A percentile compares a stretch with the other conserved stretches of the same genome.
These are phyloP conservation scores for Pseudozyma thailandica DNA, from an alignment of 1,284 basidiomycete genomes.

Conservation along the genomic window DNA sequence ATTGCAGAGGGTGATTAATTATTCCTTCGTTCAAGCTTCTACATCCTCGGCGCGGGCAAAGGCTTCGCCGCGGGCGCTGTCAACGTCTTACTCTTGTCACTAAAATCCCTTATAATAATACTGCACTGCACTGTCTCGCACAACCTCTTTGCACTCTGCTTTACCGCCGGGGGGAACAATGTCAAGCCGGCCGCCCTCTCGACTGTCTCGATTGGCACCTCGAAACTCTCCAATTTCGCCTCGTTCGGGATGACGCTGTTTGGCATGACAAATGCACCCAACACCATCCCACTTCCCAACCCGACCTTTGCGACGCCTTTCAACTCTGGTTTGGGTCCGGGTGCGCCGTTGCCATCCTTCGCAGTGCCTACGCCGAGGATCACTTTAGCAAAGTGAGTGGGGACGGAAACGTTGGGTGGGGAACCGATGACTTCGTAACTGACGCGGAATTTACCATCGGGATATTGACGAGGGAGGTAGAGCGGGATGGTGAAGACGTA, in stretches of 20 bases:
- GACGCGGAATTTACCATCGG: conserved; percentile 93
- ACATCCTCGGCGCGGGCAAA: conserved; percentile 22
- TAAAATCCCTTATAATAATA: conserved; percentile 63
- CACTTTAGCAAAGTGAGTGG: conserved; percentile 98
- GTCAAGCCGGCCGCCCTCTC: conserved; percentile 90
- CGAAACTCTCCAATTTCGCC: conserved; percentile 60
- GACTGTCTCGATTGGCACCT: conserved; percentile 79
- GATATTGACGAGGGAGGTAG: conserved; percentile 86
- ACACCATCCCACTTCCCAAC: conserved; percentile 26
- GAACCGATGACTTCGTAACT: conserved; percentile 88
- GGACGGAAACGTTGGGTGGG: conserved; percentile 88
- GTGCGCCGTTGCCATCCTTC: conserved; percentile 1
- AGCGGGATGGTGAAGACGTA: conserved; percentile 97
- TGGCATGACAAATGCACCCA: conserved; percentile 66
- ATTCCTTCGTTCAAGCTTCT: not conserved
- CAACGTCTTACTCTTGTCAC: conserved; percentile 42
- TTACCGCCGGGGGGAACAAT: conserved; percentile 86
- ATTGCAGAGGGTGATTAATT: too few relatives aligned
- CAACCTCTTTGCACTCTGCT: conserved; percentile 82
- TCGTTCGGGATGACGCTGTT: conserved; percentile 66
- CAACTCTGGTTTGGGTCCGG: conserved; percentile 29
- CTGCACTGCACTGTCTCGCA: conserved; percentile 72
- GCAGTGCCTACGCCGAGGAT: conserved; percentile 74
- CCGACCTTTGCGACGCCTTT: conserved; percentile 29
- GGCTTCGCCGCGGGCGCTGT: conserved; percentile 20